phyloP scores from a whole-genome alignment of 805 yeast species.

The Dipodascus geniculatus region DNA sequence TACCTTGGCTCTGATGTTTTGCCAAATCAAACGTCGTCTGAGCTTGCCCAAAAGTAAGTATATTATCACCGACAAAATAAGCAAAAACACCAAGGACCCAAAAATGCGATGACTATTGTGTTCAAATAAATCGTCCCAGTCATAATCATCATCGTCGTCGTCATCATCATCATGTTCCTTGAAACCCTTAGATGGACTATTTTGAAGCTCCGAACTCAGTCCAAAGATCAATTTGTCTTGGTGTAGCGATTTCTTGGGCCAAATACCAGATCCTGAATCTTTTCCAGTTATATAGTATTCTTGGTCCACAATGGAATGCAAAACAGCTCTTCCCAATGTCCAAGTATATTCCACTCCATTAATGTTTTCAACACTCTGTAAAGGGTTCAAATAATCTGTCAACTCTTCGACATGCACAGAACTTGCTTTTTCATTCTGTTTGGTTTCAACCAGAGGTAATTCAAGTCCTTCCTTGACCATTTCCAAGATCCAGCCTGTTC shows the following conservation, averaged over 20 bases:
- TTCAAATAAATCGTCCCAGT: slow-evolving; percentile 11
- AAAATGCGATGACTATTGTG: slow-evolving; percentile 23
- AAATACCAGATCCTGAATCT: slow-evolving; percentile 1
- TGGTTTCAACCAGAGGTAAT: slow-evolving; percentile 13
- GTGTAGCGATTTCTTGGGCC: neutral
- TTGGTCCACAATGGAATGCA: slow-evolving; percentile 62
- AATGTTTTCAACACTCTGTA: slow-evolving; percentile 63
- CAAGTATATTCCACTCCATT: slow-evolving; percentile 77
- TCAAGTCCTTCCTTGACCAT: slow-evolving; percentile 7
- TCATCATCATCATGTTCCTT: slow-evolving; percentile 20
- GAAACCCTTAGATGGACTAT: too few relatives aligned
- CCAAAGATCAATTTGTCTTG: neutral
- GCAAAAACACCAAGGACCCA: slow-evolving; percentile 29
- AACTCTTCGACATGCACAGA: neutral
- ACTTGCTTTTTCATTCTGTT: neutral
- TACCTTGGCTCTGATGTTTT: neutral
- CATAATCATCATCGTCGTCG: slow-evolving; percentile 28
- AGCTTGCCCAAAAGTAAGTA: slow-evolving; percentile 28
- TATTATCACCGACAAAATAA: slow-evolving; percentile 21
- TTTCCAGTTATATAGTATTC: neutral
- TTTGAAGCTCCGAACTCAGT: too few relatives aligned
- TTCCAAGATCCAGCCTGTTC: slow-evolving; percentile 6
- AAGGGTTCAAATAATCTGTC: slow-evolving; percentile 33
- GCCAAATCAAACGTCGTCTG: slow-evolving; percentile 4
- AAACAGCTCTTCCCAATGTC: slow-evolving; percentile 72